These are phyloP conservation scores for Fraxinus platypoda DNA, from an alignment of 305 asterid species.

Conservation along the genomic window DNA sequence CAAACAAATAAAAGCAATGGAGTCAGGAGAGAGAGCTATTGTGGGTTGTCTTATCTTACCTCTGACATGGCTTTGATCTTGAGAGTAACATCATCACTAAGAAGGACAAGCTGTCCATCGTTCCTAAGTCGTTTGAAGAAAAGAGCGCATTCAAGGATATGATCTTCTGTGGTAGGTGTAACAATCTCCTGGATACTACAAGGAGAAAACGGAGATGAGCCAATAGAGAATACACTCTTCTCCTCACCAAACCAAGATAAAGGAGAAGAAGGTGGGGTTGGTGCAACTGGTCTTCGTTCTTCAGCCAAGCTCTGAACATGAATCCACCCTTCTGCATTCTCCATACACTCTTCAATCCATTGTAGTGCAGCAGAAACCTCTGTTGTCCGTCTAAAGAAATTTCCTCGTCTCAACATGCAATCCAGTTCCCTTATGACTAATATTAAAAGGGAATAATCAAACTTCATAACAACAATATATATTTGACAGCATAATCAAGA, in stretches of 20 bases:
- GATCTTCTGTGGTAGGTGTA: slow-evolving; percentile 82
- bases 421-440: slow-evolving; percentile 76
- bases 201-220: slow-evolving; percentile 54
- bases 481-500: neutral
- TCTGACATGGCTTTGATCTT: slow-evolving; percentile 96
- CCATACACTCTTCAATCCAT: slow-evolving; percentile 74
- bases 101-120: slow-evolving; percentile 57
- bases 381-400: slow-evolving; percentile 52
- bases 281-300: slow-evolving; percentile 53
- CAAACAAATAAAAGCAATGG: neutral
- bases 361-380: slow-evolving; percentile 67
- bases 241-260: slow-evolving; percentile 38
- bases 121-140: slow-evolving; percentile 40
- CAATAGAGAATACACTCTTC: slow-evolving; percentile 30
- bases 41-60: slow-evolving; percentile 41
- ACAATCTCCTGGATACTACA: slow-evolving; percentile 45
- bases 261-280: slow-evolving; percentile 68
- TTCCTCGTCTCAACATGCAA: slow-evolving; percentile 56
- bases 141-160: slow-evolving; percentile 69
- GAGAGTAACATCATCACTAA: slow-evolving; percentile 59
- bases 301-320: slow-evolving; percentile 70
- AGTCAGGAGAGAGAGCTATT: neutral
- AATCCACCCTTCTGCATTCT: slow-evolving; percentile 58
- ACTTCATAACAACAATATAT: neutral
- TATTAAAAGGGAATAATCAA: slow-evolving; percentile 12